Conservation (phyloP, 306 rosid genomes). For the Castanea mollissima region DNA sequence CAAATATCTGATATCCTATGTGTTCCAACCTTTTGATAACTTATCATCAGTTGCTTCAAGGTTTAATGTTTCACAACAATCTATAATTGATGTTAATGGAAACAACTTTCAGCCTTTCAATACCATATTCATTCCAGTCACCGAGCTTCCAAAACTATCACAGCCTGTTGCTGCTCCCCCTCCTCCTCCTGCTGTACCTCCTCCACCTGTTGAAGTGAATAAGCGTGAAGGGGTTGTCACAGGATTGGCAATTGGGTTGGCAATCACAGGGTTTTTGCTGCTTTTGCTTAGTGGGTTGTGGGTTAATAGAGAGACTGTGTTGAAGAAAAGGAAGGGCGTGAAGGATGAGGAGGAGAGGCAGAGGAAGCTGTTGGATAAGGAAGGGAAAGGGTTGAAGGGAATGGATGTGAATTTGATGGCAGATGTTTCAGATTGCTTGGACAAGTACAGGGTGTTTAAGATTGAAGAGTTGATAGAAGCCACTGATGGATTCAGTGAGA, state of each 20-base stretch:
- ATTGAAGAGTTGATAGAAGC: conserved; percentile 66
- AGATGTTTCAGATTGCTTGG: conserved; percentile 87
- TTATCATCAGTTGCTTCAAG: conserved; percentile 50
- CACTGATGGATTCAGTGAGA: conserved; percentile 61
- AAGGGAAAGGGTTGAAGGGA: conserved; percentile 28
- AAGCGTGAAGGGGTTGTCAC: conserved; percentile 41
- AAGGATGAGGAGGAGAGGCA: conserved; percentile 37
- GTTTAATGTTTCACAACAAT: conserved; percentile 31
- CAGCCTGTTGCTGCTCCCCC: conserved; percentile 46
- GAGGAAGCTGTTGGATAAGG: conserved; percentile 12
- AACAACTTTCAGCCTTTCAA: conserved; percentile 25
- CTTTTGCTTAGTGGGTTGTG: conserved; percentile 43
- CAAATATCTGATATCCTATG: conserved; percentile 60
- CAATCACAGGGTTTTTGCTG: conserved; percentile 55
- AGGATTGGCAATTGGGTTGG: conserved; percentile 75
- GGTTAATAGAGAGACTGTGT: conserved; percentile 45
- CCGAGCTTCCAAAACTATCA: conserved; percentile 47
- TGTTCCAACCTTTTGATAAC: conserved; percentile 65
- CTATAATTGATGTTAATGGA: conserved; percentile 46
- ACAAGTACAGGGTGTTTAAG: conserved; percentile 77
- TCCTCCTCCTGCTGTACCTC: conserved; percentile 18
- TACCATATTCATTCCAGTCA: conserved; percentile 68
- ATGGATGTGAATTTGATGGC: conserved; percentile 67
- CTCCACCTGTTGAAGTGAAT: conserved; percentile 10
- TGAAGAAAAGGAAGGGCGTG: conserved; percentile 25